Conservation (phyloP, 768 basidiomycete genomes). For the Russula dissimulans region DNA sequence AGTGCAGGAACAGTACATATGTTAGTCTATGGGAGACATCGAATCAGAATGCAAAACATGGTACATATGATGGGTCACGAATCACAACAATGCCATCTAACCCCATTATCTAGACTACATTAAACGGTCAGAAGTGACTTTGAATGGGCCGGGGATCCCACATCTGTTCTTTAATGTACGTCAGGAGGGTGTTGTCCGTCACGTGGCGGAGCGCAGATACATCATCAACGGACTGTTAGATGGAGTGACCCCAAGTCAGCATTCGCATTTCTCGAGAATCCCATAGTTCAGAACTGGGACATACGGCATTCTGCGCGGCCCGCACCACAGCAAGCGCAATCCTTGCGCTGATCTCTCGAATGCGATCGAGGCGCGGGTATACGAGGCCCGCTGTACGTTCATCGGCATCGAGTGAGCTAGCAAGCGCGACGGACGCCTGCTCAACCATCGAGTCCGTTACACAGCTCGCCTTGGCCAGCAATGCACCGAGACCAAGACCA, state of each 20-base stretch:
- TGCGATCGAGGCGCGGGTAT: constrained; percentile 78
- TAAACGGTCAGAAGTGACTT: constrained; percentile 4
- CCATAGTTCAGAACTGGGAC: constrained; percentile 21
- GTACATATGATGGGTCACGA: background rate
- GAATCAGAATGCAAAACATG: constrained; percentile 1
- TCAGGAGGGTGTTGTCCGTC: constrained; percentile 46
- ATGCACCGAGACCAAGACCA: constrained; percentile 68
- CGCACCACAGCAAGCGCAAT: constrained; percentile 73
- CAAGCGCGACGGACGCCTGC: constrained; percentile 73
- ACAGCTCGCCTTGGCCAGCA: constrained; percentile 56
- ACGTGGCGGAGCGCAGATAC: constrained; percentile 41
- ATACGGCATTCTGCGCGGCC: constrained; percentile 66
- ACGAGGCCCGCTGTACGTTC: constrained; percentile 60
- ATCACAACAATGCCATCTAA: background rate
- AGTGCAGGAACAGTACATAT: background rate
- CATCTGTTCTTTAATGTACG: constrained; percentile 56
- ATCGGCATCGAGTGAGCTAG: constrained; percentile 57
- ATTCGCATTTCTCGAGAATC: background rate
- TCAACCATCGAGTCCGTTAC: constrained; percentile 89
- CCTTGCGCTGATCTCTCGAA: constrained; percentile 72
- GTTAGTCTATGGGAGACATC: constrained; percentile 5
- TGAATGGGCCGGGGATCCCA: constrained; percentile 44
- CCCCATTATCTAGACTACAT: background rate
- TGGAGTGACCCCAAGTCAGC: background rate
- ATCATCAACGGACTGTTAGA: constrained; percentile 21